These are phyloP conservation scores for Flaveria sonorensis DNA, from an alignment of 129 eudicot species.

Conservation along the genomic window DNA sequence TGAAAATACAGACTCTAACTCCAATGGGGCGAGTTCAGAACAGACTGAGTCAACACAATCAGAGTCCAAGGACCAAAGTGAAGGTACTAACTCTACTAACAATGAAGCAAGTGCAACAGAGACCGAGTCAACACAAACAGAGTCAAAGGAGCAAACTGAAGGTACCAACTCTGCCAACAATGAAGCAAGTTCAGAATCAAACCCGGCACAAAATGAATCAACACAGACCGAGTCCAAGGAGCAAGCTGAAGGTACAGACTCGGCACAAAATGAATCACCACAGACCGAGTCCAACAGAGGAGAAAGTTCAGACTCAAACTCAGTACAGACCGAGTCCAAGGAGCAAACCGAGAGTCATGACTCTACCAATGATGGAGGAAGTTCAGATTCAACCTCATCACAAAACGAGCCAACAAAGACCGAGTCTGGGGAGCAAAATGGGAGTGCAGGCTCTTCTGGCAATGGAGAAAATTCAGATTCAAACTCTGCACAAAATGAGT, in stretches of 20 bases:
- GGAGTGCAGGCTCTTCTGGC: conserved; percentile 19
- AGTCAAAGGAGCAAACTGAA: conserved; percentile 34
- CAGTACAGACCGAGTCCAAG: conserved; percentile 20
- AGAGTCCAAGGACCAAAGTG: conserved; percentile 29
- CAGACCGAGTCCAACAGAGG: conserved; percentile 31
- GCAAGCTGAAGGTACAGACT: conserved; percentile 26
- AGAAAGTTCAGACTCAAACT: conserved; percentile 33
- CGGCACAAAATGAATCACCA: conserved; percentile 24
- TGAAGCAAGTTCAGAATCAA: conserved; percentile 29
- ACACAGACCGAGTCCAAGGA: conserved; percentile 40
- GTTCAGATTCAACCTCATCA: conserved; percentile 19
- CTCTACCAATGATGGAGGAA: conserved; percentile 27
- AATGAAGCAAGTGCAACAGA: conserved; percentile 34
- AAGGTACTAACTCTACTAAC: conserved; percentile 19
- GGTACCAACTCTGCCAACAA: conserved; percentile 25
- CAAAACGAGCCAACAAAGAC: conserved; percentile 33
- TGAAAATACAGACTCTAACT: conserved; percentile 32
- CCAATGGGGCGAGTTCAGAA: conserved; percentile 15
- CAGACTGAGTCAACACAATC: conserved; percentile 25
- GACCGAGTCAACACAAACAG: conserved; percentile 39
- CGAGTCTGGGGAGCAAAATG: conserved; percentile 20
- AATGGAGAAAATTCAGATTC: conserved; percentile 23
- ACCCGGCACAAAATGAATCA: conserved; percentile 31
- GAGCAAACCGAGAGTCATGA: conserved; percentile 18
- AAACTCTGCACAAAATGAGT: conserved; percentile 23